Evolutionary conservation across 192 early-diverging fungal species (phyloP).

Genomic region (Linnemannia elongata): DNA sequence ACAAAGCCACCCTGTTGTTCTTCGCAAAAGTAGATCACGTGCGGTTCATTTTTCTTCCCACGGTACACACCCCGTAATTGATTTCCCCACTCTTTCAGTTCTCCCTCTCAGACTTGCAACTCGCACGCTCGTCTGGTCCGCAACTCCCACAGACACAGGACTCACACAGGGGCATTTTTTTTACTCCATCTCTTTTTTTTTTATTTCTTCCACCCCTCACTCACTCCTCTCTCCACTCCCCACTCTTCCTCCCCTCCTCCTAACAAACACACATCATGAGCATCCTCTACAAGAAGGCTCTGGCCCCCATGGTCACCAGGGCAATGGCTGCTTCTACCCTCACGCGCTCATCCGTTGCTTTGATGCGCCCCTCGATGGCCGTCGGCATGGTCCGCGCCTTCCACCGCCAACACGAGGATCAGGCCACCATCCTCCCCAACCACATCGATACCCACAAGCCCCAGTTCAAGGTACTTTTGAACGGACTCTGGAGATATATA

Average conservation of each 20-base stretch:
- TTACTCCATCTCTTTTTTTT: slow-evolving; percentile 8
- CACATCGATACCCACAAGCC: slow-evolving; percentile 76
- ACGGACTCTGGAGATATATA: no score
- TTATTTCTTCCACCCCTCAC: slow-evolving; percentile 10
- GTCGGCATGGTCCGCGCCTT: slow-evolving; percentile 50
- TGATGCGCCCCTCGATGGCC: slow-evolving; percentile 51
- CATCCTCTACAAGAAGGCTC: slow-evolving; percentile 49
- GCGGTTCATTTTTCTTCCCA: slow-evolving; percentile 18
- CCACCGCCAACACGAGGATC: slow-evolving; percentile 62
- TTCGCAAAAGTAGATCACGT: neutral
- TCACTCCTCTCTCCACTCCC: slow-evolving; percentile 8
- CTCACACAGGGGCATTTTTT: neutral
- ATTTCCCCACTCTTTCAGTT: neutral
- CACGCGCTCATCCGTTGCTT: slow-evolving; percentile 24
- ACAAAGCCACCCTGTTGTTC: slow-evolving; percentile 2
- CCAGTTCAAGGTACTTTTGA: slow-evolving; percentile 76
- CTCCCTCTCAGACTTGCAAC: neutral
- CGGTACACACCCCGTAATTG: slow-evolving; percentile 10
- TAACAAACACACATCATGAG: slow-evolving; percentile 32
- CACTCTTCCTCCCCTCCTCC: neutral
- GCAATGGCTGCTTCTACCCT: slow-evolving; percentile 30
- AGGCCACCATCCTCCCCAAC: slow-evolving; percentile 75
- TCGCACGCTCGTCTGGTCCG: no score
- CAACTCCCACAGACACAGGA: neutral
- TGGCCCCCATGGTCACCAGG: slow-evolving; percentile 46